Percentiles rank a stretch among this genome's conserved stretches.
phyloP scores from a whole-genome alignment of 2,329 filamentous ascomycete genomes.

The Harringtonia lauricola region DNA sequence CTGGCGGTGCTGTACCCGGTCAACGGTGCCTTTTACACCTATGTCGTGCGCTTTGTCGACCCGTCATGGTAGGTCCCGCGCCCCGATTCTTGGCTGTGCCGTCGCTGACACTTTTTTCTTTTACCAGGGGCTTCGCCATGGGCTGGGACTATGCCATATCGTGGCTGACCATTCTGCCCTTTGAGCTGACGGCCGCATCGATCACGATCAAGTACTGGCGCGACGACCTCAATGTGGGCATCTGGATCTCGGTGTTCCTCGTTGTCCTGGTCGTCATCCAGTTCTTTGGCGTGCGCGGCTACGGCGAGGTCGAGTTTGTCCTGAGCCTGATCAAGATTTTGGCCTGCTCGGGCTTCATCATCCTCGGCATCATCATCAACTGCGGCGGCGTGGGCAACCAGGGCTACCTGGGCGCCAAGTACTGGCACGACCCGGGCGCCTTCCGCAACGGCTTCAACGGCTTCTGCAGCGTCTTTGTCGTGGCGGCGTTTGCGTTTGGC shows the following conservation, averaged over 20 bases:
- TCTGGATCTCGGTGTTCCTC: conserved; percentile 47
- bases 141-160: conserved; percentile 41
- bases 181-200: conserved; percentile 42
- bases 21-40: conserved; percentile 52
- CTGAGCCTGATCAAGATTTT: conserved; percentile 46
- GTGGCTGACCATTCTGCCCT: conserved; percentile 38
- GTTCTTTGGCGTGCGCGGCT: conserved; percentile 46
- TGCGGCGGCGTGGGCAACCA: conserved; percentile 42
- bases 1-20: conserved; percentile 48
- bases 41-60: conserved; percentile 49
- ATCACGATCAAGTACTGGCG: conserved; percentile 45
- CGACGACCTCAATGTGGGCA: conserved; percentile 34
- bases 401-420: conserved; percentile 49
- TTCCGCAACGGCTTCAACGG: conserved; percentile 40
- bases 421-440: conserved; percentile 47
- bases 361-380: conserved; percentile 50
- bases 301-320: conserved; percentile 47
- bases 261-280: conserved; percentile 38
- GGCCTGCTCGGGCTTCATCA: conserved; percentile 52
- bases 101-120: not conserved
- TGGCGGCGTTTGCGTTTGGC: conserved; percentile 38
- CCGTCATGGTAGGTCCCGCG: conserved; percentile 34
- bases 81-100: not conserved
- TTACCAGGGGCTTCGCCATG: conserved; percentile 35
- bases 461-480: conserved; percentile 38